These are phyloP conservation scores for Fusarium marasasianum DNA, from an alignment of 2,329 filamentous ascomycete species.

Conservation along the genomic window DNA sequence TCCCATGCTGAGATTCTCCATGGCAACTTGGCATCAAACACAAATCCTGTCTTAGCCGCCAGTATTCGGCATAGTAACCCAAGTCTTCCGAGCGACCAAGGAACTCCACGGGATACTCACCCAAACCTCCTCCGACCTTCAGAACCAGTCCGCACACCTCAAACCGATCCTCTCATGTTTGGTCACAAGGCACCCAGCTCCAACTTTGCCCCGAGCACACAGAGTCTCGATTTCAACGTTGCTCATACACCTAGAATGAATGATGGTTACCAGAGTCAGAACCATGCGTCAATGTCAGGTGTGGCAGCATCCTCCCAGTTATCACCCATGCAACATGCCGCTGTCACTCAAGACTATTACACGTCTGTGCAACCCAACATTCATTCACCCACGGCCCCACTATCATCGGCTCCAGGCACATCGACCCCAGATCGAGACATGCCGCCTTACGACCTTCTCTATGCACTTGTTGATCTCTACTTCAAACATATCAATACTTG, in stretches of 20 bases:
- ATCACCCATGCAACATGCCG: slow-evolving; percentile 50
- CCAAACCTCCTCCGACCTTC: slow-evolving; percentile 58
- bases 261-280: slow-evolving; percentile 60
- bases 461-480: slow-evolving; percentile 77
- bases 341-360: slow-evolving; percentile 62
- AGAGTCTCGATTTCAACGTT: slow-evolving; percentile 61
- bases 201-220: slow-evolving; percentile 54
- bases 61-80: slow-evolving; percentile 61
- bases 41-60: slow-evolving; percentile 47
- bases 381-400: slow-evolving; percentile 66
- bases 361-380: slow-evolving; percentile 55
- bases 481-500: slow-evolving; percentile 84
- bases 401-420: slow-evolving; percentile 54
- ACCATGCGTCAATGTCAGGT: slow-evolving; percentile 53
- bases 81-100: slow-evolving; percentile 64
- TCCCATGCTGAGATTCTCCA: slow-evolving; percentile 74
- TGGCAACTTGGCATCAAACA: slow-evolving; percentile 56
- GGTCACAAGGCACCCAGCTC: slow-evolving; percentile 66
- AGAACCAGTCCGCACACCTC: slow-evolving; percentile 61
- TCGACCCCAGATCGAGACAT: slow-evolving; percentile 67
- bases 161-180: slow-evolving; percentile 68
- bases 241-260: slow-evolving; percentile 58
- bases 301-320: slow-evolving; percentile 52
- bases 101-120: slow-evolving; percentile 61
- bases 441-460: slow-evolving; percentile 78